phyloP scores from a whole-genome alignment of 495 filamentous ascomycete species.

The Pyrenopolyporus hunteri region DNA sequence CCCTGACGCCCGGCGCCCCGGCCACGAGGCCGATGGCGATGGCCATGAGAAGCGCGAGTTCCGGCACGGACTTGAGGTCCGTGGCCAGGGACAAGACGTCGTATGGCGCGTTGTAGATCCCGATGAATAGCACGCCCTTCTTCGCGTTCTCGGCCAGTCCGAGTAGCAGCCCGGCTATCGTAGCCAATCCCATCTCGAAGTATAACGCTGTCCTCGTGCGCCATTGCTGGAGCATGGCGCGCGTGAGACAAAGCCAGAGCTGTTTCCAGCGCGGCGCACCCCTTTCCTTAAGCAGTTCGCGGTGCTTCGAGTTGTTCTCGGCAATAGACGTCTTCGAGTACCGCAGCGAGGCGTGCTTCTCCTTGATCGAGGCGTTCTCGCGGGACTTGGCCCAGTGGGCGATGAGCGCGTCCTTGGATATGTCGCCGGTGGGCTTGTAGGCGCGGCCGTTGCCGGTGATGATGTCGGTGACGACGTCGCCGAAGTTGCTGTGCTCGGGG shows the following conservation, averaged over 20 bases:
- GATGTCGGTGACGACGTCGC: conserved; percentile 59
- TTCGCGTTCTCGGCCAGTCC: conserved; percentile 56
- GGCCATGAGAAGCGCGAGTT: conserved; percentile 56
- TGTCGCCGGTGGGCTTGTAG: conserved; percentile 53
- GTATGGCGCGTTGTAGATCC: conserved; percentile 57
- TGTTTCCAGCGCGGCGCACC: conserved; percentile 57
- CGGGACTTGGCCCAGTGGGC: conserved; percentile 44
- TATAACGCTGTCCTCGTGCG: conserved; percentile 53
- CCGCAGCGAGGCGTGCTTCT: conserved; percentile 20
- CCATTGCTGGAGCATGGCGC: conserved; percentile 61
- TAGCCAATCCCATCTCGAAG: conserved; percentile 59
- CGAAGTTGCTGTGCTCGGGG: conserved; percentile 49
- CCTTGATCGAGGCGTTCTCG: conserved; percentile 32
- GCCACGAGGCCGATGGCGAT: conserved; percentile 62
- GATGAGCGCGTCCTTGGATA: conserved; percentile 51
- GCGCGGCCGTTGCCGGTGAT: conserved; percentile 54
- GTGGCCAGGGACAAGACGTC: conserved; percentile 57
- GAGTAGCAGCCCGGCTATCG: conserved; percentile 59
- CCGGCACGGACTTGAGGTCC: conserved; percentile 54
- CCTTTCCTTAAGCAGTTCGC: conserved; percentile 46
- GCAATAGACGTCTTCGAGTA: conserved; percentile 33
- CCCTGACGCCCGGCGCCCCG: conserved; percentile 58
- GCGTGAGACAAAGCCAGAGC: conserved; percentile 53
- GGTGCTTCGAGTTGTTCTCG: conserved; percentile 34
- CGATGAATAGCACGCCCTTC: conserved; percentile 59